Evolutionary conservation across 495 filamentous ascomycete genomes (phyloP).

Genomic region (Penicillium nucicola): DNA sequence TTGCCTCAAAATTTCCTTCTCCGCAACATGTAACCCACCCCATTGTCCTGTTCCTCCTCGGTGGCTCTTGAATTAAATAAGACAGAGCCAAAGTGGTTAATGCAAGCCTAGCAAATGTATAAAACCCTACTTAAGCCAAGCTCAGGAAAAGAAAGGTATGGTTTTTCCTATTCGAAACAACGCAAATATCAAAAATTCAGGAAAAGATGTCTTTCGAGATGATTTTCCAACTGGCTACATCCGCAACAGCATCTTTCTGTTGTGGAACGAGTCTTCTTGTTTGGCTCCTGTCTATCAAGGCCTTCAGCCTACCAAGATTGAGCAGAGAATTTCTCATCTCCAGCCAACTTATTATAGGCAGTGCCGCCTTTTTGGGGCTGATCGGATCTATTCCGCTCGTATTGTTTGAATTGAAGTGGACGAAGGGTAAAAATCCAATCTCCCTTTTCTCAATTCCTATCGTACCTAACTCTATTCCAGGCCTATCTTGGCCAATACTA

Average conservation of each 20-base stretch:
- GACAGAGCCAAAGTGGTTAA: too few species aligned
- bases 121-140: too few species aligned
- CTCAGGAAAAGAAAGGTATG: too few species aligned
- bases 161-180: too few species aligned
- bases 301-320: neutral
- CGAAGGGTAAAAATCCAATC: neutral
- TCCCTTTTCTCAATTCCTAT: neutral
- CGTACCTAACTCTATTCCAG: neutral
- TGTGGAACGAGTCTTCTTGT: constrained; percentile 5
- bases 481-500: constrained; percentile 1
- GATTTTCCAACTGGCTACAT: constrained; percentile 1
- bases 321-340: constrained; percentile 2
- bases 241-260: constrained; percentile 3
- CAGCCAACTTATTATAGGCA: neutral
- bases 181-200: neutral
- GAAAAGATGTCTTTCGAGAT: neutral
- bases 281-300: constrained; percentile 7
- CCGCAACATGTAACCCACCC: too few species aligned
- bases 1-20: too few species aligned
- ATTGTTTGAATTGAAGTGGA: constrained; percentile 1
- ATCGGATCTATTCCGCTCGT: constrained; percentile 1
- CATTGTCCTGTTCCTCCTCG: too few species aligned
- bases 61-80: too few species aligned
- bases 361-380: constrained; percentile 1
- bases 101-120: too few species aligned